Conservation (phyloP, 2,329 filamentous ascomycete genomes). For the Epicoccum sorghinum region DNA sequence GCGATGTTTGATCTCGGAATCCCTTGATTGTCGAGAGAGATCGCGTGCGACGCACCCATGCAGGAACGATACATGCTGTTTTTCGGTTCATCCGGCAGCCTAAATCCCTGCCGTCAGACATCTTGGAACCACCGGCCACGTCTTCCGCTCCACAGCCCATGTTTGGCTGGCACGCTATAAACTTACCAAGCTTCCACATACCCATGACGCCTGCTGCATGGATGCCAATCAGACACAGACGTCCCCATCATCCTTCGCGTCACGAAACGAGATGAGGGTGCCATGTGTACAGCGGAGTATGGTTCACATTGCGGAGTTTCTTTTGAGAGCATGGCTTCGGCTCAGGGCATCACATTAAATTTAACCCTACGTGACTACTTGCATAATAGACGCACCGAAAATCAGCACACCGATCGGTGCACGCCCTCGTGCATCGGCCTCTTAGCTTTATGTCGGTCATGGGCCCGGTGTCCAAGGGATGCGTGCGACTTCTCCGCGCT, state of each 20-base stretch:
- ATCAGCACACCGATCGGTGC: slow-evolving; percentile 56
- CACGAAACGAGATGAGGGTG: not conserved
- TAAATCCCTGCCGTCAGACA: slow-evolving; percentile 1
- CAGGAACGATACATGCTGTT: slow-evolving; percentile 8
- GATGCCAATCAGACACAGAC: not conserved
- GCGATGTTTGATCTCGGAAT: slow-evolving; percentile 13
- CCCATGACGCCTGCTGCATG: not conserved
- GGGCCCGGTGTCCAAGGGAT: slow-evolving; percentile 36
- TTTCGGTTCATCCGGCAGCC: slow-evolving; percentile 2
- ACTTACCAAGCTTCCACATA: not conserved
- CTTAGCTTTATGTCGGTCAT: slow-evolving; percentile 54
- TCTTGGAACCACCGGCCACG: not conserved
- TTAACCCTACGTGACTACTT: slow-evolving; percentile 1
- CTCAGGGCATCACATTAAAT: not conserved
- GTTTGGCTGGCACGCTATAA: not conserved
- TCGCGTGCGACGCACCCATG: slow-evolving; percentile 16
- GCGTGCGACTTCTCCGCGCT: slow-evolving; percentile 53
- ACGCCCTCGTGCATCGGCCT: slow-evolving; percentile 56
- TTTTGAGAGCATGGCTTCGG: too few relatives aligned
- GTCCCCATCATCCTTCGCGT: not conserved
- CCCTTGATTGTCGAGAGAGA: slow-evolving; percentile 14
- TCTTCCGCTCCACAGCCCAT: not conserved
- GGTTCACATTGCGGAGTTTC: too few relatives aligned
- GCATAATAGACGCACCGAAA: not conserved
- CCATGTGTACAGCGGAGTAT: too few relatives aligned